These are phyloP conservation scores for Globisporangium heterothallicum DNA, from an alignment of 352 stramenopile species.

Conservation along the genomic window DNA sequence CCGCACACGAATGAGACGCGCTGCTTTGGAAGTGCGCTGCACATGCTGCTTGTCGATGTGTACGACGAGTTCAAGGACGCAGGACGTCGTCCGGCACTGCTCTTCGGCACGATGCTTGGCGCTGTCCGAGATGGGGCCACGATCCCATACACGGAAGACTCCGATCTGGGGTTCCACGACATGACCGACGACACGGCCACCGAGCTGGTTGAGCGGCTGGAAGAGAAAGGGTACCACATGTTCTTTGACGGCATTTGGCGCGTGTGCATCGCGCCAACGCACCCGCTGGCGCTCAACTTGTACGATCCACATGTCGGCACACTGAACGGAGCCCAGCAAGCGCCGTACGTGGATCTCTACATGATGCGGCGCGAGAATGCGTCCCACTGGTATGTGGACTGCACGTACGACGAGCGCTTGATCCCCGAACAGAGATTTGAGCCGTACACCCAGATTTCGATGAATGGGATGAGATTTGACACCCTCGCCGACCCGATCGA, in stretches of 20 bases:
- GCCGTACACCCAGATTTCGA: conserved; percentile 23
- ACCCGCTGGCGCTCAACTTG: conserved; percentile 29
- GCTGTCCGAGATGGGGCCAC: conserved; percentile 28
- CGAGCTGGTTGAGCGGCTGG: conserved; percentile 18
- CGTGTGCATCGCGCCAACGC: conserved; percentile 36
- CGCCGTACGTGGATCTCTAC: conserved; percentile 41
- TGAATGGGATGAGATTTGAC: conserved; percentile 32
- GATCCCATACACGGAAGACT: conserved; percentile 41
- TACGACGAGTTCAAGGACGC: conserved; percentile 19
- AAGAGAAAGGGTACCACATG: conserved; percentile 32
- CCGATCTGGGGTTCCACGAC: conserved; percentile 22
- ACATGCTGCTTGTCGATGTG: conserved; percentile 34
- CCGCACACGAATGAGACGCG: neutral
- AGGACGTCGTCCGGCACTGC: conserved; percentile 12
- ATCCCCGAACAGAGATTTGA: conserved; percentile 20
- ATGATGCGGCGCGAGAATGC: conserved; percentile 15
- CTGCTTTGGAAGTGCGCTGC: conserved; percentile 29
- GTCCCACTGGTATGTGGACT: conserved; percentile 17
- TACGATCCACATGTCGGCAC: conserved; percentile 22
- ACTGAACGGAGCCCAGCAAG: neutral
- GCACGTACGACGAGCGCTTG: conserved; percentile 4
- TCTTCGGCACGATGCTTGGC: conserved; percentile 34
- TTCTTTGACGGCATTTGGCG: conserved; percentile 35
- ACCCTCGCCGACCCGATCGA: conserved; percentile 36
- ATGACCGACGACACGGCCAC: neutral